Evolutionary conservation across 257 asterid species (phyloP).

Genomic region (Marsdenia floribunda): DNA sequence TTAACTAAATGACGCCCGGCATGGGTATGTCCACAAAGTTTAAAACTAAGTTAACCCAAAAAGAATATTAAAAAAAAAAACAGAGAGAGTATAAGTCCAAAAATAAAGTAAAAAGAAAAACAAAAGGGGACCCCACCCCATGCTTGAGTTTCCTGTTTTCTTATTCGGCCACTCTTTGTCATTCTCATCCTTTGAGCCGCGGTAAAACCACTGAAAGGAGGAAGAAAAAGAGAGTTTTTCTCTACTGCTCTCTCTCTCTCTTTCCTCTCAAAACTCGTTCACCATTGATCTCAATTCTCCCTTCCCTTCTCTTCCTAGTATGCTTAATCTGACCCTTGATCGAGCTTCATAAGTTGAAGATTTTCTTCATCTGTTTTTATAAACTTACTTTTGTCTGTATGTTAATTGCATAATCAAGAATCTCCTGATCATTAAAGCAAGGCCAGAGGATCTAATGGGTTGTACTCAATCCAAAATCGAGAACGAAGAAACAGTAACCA

Average conservation of each 20-base stretch:
- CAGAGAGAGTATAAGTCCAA: no score
- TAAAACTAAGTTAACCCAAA: no score
- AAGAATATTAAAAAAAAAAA: no score
- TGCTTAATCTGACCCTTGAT: neutral
- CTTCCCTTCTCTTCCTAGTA: neutral
- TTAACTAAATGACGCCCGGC: no score
- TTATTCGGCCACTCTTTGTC: neutral
- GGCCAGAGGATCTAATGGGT: slow-evolving; percentile 46
- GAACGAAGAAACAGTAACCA: slow-evolving; percentile 72
- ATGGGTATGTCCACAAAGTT: no score
- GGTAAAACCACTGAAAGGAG: neutral
- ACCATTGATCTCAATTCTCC: slow-evolving; percentile 15
- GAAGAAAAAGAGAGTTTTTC: neutral
- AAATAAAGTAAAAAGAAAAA: no score
- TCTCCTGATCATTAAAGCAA: neutral
- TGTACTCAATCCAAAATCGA: slow-evolving; percentile 91
- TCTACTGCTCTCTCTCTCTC: neutral
- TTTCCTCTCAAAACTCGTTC: slow-evolving; percentile 3
- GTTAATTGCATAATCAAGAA: neutral
- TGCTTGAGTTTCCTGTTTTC: neutral
- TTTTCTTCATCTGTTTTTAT: neutral
- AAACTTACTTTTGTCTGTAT: neutral
- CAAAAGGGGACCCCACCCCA: neutral
- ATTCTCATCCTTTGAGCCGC: neutral
- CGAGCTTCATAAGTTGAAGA: slow-evolving; percentile 1